These are phyloP conservation scores for Leonotis leonurus DNA, from an alignment of 257 asterid genomes.

Conservation along the genomic window DNA sequence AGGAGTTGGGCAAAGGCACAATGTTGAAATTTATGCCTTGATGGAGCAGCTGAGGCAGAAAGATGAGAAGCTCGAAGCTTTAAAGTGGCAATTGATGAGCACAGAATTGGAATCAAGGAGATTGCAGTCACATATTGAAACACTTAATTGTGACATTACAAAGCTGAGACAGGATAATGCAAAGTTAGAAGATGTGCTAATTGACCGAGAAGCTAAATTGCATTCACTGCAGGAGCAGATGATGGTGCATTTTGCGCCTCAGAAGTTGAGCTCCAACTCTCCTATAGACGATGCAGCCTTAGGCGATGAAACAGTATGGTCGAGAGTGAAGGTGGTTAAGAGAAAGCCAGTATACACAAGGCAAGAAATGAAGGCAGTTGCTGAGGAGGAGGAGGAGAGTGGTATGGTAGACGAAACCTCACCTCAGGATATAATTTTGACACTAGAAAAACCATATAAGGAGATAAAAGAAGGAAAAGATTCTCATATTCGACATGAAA, in stretches of 20 bases:
- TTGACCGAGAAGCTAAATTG: constrained; percentile 50
- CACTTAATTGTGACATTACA: constrained; percentile 39
- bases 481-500: neutral
- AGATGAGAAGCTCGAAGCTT: constrained; percentile 67
- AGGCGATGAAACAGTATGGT: constrained; percentile 45
- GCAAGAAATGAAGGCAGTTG: constrained; percentile 28
- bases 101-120: constrained; percentile 65
- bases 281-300: constrained; percentile 18
- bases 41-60: constrained; percentile 67
- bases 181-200: constrained; percentile 38
- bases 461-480: constrained; percentile 8
- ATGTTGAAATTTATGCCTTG: too few relatives aligned
- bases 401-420: constrained; percentile 20
- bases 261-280: constrained; percentile 21
- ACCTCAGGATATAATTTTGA: constrained; percentile 56
- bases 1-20: too few relatives aligned
- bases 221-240: too few relatives aligned
- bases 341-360: constrained; percentile 37
- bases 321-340: constrained; percentile 53
- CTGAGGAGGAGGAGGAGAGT: constrained; percentile 21
- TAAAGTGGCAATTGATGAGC: constrained; percentile 60
- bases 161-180: constrained; percentile 49
- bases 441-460: constrained; percentile 31
- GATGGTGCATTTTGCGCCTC: constrained; percentile 29
- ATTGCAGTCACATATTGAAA: constrained; percentile 46